These are phyloP conservation scores for Globisporangium parvum DNA, from an alignment of 352 stramenopile genomes.

Conservation along the genomic window DNA sequence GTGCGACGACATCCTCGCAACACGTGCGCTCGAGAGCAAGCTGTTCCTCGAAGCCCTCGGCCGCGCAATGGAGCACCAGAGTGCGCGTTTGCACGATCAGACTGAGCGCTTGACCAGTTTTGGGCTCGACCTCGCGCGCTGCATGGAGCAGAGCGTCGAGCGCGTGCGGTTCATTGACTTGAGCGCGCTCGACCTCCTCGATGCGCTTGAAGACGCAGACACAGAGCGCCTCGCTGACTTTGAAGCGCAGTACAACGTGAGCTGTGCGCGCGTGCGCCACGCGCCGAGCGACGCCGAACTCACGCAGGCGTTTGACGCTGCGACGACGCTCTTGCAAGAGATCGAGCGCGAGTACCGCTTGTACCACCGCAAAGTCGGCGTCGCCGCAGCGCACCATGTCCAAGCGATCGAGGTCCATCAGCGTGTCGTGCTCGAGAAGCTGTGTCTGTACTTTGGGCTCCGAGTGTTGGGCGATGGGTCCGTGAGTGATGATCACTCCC, in stretches of 20 bases:
- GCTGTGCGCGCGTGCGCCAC: constrained; percentile 59
- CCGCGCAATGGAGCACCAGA: constrained; percentile 48
- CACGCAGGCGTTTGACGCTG: constrained; percentile 46
- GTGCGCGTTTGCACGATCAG: constrained; percentile 39
- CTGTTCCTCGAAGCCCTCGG: constrained; percentile 57
- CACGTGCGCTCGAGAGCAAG: constrained; percentile 39
- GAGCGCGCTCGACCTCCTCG: constrained; percentile 66
- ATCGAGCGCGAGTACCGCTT: constrained; percentile 78
- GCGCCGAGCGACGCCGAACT: constrained; percentile 57
- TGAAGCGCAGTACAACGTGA: constrained; percentile 43
- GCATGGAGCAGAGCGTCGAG: constrained; percentile 50
- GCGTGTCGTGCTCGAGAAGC: constrained; percentile 28
- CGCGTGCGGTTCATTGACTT: constrained; percentile 59
- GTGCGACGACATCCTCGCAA: constrained; percentile 46
- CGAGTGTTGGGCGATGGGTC: background rate
- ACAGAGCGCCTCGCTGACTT: constrained; percentile 37
- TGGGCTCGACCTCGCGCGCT: constrained; percentile 39
- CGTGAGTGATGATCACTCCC: background rate
- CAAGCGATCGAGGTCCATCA: constrained; percentile 39
- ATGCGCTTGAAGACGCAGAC: constrained; percentile 68
- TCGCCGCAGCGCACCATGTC: constrained; percentile 53
- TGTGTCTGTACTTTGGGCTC: constrained; percentile 50
- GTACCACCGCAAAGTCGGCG: constrained; percentile 41
- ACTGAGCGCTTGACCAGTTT: constrained; percentile 63
- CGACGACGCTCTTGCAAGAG: constrained; percentile 42